phyloP scores from a whole-genome alignment of 805 yeast genomes.

The Saccharomycopsis sp. region DNA sequence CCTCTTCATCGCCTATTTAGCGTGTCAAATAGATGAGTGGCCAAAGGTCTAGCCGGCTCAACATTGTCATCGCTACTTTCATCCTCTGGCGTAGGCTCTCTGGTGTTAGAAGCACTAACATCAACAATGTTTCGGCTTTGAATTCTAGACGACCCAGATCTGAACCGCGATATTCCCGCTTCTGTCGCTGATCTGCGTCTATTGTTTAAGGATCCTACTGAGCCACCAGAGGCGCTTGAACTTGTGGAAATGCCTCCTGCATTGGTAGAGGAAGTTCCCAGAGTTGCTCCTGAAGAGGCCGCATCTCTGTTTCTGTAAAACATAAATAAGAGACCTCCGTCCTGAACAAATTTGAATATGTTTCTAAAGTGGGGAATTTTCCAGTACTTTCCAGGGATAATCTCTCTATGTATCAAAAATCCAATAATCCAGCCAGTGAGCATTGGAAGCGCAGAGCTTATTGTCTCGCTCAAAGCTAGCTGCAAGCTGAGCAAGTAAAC shows the following conservation, averaged over 20 bases:
- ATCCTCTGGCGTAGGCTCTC: conserved; percentile 2
- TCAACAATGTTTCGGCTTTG: conserved; percentile 2
- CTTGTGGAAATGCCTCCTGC: too few relatives aligned
- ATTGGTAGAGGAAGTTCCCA: too few relatives aligned
- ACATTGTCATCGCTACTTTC: not conserved
- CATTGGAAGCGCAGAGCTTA: conserved; percentile 26
- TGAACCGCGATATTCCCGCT: not conserved
- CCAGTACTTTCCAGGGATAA: conserved; percentile 32
- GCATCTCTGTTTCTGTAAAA: not conserved
- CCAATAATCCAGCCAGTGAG: conserved; percentile 30
- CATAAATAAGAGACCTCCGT: not conserved
- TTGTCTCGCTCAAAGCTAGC: conserved; percentile 25
- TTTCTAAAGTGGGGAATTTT: conserved; percentile 25
- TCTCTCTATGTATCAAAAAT: conserved; percentile 26
- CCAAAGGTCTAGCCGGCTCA: conserved; percentile 11
- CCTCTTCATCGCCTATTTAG: conserved; percentile 4
- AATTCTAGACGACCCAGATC: not conserved
- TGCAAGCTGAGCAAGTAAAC: conserved; percentile 29
- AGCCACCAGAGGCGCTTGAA: not conserved
- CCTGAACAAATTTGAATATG: conserved; percentile 5
- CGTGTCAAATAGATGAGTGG: conserved; percentile 12
- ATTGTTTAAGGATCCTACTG: too few relatives aligned
- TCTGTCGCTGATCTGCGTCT: not conserved
- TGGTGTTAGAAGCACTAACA: conserved; percentile 1
- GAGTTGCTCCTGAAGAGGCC: not conserved